Evolutionary conservation across 2,329 filamentous ascomycete species (phyloP).

Genomic region (Aspergillus pseudoterreus): DNA sequence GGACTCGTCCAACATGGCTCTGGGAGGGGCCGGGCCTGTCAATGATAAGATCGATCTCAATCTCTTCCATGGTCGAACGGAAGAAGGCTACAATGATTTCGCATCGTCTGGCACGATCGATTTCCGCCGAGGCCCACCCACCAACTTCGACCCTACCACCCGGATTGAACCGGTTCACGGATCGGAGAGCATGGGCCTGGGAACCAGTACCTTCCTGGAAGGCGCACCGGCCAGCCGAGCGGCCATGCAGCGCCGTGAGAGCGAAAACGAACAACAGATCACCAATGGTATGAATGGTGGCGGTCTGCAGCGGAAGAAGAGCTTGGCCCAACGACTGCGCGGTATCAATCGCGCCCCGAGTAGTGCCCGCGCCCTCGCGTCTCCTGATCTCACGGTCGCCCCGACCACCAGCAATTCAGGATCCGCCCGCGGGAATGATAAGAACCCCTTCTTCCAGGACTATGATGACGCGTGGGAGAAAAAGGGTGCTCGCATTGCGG

Average conservation of each 20-base stretch:
- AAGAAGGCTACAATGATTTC: slow-evolving; percentile 86
- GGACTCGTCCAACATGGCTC: slow-evolving; percentile 84
- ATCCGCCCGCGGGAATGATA: slow-evolving; percentile 42
- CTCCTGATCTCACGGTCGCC: slow-evolving; percentile 47
- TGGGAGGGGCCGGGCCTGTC: slow-evolving; percentile 82
- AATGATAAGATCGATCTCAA: slow-evolving; percentile 79
- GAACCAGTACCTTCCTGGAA: slow-evolving; percentile 93
- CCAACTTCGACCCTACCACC: slow-evolving; percentile 63
- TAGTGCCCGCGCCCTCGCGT: slow-evolving; percentile 55
- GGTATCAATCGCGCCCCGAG: slow-evolving; percentile 68
- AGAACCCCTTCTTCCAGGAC: slow-evolving; percentile 81
- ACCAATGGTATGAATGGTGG: slow-evolving; percentile 38
- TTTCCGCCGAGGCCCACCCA: slow-evolving; percentile 30
- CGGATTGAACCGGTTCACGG: slow-evolving; percentile 75
- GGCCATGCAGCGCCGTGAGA: slow-evolving; percentile 72
- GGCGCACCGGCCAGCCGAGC: slow-evolving; percentile 81
- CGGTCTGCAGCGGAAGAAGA: slow-evolving; percentile 85
- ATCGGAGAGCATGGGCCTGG: slow-evolving; percentile 75
- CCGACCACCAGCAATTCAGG: slow-evolving; percentile 31
- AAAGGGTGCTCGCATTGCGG: slow-evolving; percentile 58
- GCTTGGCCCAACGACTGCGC: slow-evolving; percentile 84
- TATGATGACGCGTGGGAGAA: slow-evolving; percentile 65
- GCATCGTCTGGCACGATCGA: slow-evolving; percentile 44
- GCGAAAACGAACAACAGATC: slow-evolving; percentile 55
- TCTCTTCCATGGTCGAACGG: slow-evolving; percentile 77